Conservation (phyloP, 805 yeast species). For the Jamesozyma hellenica region DNA sequence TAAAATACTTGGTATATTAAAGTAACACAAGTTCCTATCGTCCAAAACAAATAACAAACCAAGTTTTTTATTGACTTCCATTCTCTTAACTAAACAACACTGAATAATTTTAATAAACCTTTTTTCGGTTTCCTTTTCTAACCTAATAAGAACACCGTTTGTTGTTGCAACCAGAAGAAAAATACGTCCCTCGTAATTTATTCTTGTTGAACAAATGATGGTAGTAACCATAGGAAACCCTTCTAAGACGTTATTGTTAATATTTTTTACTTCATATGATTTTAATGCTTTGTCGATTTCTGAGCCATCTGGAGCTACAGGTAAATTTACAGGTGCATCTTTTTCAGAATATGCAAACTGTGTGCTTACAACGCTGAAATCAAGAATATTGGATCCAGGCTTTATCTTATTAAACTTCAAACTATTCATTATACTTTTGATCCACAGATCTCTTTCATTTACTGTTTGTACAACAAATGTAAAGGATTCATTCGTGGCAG, state of each 20-base stretch:
- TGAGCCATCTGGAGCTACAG: conserved; percentile 42
- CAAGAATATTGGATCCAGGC: conserved; percentile 42
- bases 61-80: conserved; percentile 41
- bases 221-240: conserved; percentile 23
- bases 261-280: conserved; percentile 19
- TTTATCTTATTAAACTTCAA: conserved; percentile 32
- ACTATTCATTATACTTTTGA: conserved; percentile 39
- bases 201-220: conserved; percentile 37
- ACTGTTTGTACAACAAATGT: conserved; percentile 40
- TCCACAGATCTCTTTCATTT: conserved; percentile 52
- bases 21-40: conserved; percentile 49
- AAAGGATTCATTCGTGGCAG: conserved; percentile 46
- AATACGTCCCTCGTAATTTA: conserved; percentile 36
- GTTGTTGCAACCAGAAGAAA: conserved; percentile 51
- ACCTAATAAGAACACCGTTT: conserved; percentile 49
- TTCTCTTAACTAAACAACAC: conserved; percentile 42
- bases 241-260: not conserved
- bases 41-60: conserved; percentile 49
- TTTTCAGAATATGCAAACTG: conserved; percentile 56
- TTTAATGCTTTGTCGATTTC: conserved; percentile 37
- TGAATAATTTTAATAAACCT: conserved; percentile 19
- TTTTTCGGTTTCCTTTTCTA: conserved; percentile 5
- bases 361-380: conserved; percentile 43
- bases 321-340: conserved; percentile 41
- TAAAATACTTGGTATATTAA: conserved; percentile 51